These are phyloP conservation scores for Wickerhamomyces hampshirensis DNA, from an alignment of 805 yeast genomes.

Conservation along the genomic window DNA sequence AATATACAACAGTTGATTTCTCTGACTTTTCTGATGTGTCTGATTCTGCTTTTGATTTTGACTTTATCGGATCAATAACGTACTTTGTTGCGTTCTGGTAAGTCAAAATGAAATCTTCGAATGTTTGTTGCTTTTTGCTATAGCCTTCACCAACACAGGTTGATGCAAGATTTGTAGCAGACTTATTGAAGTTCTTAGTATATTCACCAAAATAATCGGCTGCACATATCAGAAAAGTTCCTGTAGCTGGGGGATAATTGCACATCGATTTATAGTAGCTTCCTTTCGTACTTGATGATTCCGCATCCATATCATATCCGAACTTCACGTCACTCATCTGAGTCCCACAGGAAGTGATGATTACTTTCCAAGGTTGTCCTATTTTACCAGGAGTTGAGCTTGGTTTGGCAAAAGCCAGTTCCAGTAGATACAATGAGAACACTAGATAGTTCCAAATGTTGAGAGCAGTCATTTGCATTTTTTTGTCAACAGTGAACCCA, in stretches of 20 bases:
- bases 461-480: no score
- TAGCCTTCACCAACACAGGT: slow-evolving; percentile 2
- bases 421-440: neutral
- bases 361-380: neutral
- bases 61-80: slow-evolving; percentile 3
- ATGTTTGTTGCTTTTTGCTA: neutral
- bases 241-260: slow-evolving; percentile 14
- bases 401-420: neutral
- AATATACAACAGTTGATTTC: slow-evolving; percentile 4
- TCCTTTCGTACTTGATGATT: neutral
- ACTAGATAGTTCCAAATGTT: no score
- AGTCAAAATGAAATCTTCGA: slow-evolving; percentile 20
- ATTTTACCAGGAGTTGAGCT: neutral
- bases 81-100: slow-evolving; percentile 29
- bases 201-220: slow-evolving; percentile 9
- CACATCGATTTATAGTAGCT: slow-evolving; percentile 6
- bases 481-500: neutral
- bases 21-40: slow-evolving; percentile 4
- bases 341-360: neutral
- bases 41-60: no score
- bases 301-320: no score
- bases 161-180: neutral
- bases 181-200: slow-evolving; percentile 10
- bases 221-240: slow-evolving; percentile 7
- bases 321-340: neutral